Conservation (phyloP, 257 asterid genomes). For the Solanum chaucha region DNA sequence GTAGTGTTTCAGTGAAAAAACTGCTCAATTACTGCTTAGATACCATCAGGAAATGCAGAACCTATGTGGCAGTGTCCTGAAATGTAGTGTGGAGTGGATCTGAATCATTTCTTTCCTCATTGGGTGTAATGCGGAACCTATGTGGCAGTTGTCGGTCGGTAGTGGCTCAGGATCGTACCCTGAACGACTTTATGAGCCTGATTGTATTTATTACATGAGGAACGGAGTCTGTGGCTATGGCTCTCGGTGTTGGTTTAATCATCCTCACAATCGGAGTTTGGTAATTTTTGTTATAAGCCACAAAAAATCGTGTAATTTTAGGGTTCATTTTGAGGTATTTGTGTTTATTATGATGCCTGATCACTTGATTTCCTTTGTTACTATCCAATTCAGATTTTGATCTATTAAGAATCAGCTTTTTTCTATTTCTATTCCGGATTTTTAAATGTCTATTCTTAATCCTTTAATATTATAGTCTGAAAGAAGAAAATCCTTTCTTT, state of each 20-base stretch:
- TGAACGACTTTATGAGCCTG: conserved; percentile 9
- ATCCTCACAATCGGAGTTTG: conserved; percentile 9
- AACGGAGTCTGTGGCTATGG: conserved; percentile 21
- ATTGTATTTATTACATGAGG: conserved; percentile 18
- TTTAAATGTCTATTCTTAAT: background rate
- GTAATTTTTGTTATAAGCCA: background rate
- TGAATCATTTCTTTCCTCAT: background rate
- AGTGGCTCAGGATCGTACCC: conserved; percentile 14
- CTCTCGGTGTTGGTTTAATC: conserved; percentile 26
- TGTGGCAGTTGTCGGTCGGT: conserved; percentile 20
- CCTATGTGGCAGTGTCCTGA: no score
- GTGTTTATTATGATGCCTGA: background rate
- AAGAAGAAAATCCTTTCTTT: background rate
- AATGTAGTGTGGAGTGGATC: conserved; percentile 3
- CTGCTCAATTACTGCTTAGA: no score
- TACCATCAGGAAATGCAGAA: no score
- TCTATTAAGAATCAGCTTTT: background rate
- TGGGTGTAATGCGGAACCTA: conserved; percentile 17
- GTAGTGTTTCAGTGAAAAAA: no score
- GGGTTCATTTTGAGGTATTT: background rate
- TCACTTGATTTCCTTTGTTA: background rate
- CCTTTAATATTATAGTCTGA: background rate
- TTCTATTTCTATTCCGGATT: background rate
- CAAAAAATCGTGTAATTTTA: background rate
- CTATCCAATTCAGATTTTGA: background rate